phyloP scores from a whole-genome alignment of 768 basidiomycete genomes.

The Lyophyllum decastes region DNA sequence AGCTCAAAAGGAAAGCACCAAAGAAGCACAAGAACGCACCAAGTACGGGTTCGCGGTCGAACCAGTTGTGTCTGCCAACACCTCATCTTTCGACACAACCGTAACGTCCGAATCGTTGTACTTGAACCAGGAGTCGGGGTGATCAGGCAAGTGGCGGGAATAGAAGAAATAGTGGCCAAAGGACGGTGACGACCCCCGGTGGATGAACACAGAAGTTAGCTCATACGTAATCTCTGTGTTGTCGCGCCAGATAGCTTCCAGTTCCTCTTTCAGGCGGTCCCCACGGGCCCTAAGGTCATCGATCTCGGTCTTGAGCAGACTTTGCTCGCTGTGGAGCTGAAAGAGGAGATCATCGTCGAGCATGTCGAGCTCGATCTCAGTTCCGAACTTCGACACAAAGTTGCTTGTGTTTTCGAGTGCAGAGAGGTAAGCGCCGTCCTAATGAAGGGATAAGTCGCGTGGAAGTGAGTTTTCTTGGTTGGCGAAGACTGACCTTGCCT shows the following conservation, averaged over 20 bases:
- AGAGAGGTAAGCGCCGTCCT: slow-evolving; percentile 65
- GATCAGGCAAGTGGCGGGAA: slow-evolving; percentile 79
- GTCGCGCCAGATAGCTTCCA: slow-evolving; percentile 77
- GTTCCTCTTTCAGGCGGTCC: slow-evolving; percentile 57
- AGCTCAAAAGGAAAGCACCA: slow-evolving; percentile 1
- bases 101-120: slow-evolving; percentile 92
- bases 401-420: slow-evolving; percentile 56
- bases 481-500: slow-evolving; percentile 56
- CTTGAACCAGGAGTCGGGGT: slow-evolving; percentile 90
- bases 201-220: slow-evolving; percentile 92
- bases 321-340: slow-evolving; percentile 55
- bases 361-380: slow-evolving; percentile 39
- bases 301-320: slow-evolving; percentile 54
- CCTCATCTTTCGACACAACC: slow-evolving; percentile 76
- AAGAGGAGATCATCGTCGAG: slow-evolving; percentile 60
- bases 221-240: slow-evolving; percentile 76
- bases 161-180: slow-evolving; percentile 98
- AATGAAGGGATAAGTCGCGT: background rate
- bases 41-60: slow-evolving; percentile 89
- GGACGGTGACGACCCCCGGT: slow-evolving; percentile 84
- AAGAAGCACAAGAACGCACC: slow-evolving; percentile 41
- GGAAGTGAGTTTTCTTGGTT: background rate
- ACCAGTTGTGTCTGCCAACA: slow-evolving; percentile 88
- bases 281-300: slow-evolving; percentile 52
- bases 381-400: slow-evolving; percentile 52